These are phyloP conservation scores for Fusarium foetens DNA, from an alignment of 2,329 filamentous ascomycete genomes.

Conservation along the genomic window DNA sequence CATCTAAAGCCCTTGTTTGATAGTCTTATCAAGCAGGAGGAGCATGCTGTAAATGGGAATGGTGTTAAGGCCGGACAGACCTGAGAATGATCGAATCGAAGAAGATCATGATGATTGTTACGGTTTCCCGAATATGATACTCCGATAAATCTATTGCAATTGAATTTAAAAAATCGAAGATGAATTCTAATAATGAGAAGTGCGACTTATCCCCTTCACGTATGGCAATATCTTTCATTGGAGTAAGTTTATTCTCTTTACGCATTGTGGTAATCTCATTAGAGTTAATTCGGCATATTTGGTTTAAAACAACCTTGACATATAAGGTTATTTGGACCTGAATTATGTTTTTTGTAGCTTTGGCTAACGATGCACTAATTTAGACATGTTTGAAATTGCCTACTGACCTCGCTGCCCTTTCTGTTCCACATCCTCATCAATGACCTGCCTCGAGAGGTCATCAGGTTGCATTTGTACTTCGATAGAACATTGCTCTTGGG, in stretches of 20 bases:
- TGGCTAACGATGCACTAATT: background rate
- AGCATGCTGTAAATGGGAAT: conserved; percentile 23
- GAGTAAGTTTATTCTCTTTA: background rate
- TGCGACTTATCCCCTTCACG: background rate
- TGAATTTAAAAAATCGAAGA: background rate
- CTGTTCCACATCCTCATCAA: background rate
- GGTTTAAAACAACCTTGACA: background rate
- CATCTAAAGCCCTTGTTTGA: conserved; percentile 77
- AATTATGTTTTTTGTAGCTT: background rate
- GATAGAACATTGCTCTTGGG: background rate
- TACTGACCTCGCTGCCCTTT: background rate
- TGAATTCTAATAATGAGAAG: background rate
- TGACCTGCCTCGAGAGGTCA: background rate
- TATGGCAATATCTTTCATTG: background rate
- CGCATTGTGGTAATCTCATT: background rate
- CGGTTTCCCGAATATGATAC: conserved; percentile 5
- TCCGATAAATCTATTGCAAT: background rate
- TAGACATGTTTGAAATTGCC: background rate
- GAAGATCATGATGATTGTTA: conserved; percentile 6
- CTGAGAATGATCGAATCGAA: background rate
- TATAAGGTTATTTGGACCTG: background rate
- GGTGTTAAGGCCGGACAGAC: conserved; percentile 26
- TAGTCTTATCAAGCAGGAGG: conserved; percentile 71
- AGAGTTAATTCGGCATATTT: background rate
- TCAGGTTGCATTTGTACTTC: background rate